Evolutionary conservation across 305 asterid species (phyloP).

Genomic region (Fraxinus platypoda): DNA sequence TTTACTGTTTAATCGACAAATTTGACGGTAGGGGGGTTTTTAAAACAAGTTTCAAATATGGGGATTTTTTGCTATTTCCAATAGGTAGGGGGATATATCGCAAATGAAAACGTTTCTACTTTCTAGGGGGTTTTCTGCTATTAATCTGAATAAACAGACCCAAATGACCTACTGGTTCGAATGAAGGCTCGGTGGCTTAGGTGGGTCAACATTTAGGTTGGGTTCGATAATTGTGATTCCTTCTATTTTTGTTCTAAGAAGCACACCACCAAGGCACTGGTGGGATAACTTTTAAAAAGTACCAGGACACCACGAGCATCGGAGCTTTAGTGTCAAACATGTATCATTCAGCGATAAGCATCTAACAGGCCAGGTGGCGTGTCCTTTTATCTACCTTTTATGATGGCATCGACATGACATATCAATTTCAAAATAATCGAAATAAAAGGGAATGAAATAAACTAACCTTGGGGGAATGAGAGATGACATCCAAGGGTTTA

Average conservation of each 20-base stretch:
- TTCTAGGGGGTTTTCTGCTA: neutral
- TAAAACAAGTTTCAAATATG: neutral
- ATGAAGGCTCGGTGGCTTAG: neutral
- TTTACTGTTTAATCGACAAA: neutral
- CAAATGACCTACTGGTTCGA: neutral
- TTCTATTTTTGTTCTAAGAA: neutral
- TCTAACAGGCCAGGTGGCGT: neutral
- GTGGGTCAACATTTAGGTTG: neutral
- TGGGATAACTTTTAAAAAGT: neutral
- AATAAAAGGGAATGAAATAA: neutral
- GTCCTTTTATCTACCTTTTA: neutral
- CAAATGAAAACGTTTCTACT: neutral
- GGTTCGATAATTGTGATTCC: neutral
- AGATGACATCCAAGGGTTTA: neutral
- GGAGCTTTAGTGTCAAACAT: neutral
- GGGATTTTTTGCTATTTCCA: neutral
- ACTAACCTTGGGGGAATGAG: neutral
- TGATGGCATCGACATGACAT: neutral
- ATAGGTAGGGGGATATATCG: neutral
- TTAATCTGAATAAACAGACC: neutral
- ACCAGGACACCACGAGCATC: neutral
- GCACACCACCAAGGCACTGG: neutral
- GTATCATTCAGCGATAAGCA: neutral
- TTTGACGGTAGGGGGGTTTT: neutral
- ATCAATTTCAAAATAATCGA: neutral